phyloP scores from a whole-genome alignment of 2,329 filamentous ascomycete genomes.

The Stylonectria norvegica region DNA sequence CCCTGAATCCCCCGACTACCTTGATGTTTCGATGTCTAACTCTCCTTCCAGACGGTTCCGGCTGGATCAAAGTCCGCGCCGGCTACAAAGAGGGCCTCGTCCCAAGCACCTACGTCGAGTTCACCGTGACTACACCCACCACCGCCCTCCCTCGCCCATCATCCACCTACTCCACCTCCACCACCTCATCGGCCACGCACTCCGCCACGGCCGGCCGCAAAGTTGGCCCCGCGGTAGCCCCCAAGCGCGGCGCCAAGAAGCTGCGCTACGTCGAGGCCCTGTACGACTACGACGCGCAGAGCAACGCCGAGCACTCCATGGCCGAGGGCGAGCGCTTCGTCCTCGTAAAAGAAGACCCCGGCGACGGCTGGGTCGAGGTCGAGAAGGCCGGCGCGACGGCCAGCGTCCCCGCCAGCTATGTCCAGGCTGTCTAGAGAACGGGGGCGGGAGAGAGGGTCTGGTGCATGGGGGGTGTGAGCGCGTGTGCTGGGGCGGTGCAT shows the following conservation, averaged over 20 bases:
- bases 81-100: conserved; percentile 80
- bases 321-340: conserved; percentile 87
- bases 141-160: conserved; percentile 57
- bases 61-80: conserved; percentile 82
- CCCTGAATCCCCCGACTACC: conserved; percentile 1
- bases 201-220: conserved; percentile 58
- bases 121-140: conserved; percentile 44
- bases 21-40: no score
- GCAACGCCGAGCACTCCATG: conserved; percentile 87
- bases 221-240: conserved; percentile 88
- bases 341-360: conserved; percentile 78
- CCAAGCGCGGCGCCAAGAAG: conserved; percentile 87
- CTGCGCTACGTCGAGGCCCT: conserved; percentile 88
- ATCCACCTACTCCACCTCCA: conserved; percentile 59
- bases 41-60: conserved; percentile 68
- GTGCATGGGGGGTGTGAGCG: conserved; percentile 10
- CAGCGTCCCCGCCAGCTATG: conserved; percentile 92
- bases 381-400: conserved; percentile 83
- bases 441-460: neutral
- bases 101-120: conserved; percentile 79
- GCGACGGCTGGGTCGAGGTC: conserved; percentile 96
- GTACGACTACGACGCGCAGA: conserved; percentile 86
- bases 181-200: conserved; percentile 31
- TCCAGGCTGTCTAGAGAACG: conserved; percentile 64
- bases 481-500: conserved; percentile 5